Base-by-base conservation (phyloP, 768 basidiomycete genomes). In the Panellus pusillus region DNA sequence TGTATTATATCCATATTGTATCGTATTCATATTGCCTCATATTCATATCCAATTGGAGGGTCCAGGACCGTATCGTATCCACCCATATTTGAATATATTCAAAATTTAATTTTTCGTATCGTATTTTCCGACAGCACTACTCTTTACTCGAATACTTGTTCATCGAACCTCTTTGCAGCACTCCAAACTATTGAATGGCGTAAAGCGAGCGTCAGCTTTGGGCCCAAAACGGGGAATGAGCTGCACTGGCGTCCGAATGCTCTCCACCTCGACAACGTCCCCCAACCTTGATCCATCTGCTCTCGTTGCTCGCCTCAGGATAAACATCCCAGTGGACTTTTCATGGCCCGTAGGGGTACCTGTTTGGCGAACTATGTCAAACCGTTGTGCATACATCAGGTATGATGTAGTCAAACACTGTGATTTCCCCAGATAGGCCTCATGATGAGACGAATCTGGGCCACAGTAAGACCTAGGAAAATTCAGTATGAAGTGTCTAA, bases 131-230 rank as follows among this genome's bases (percentile, higher is more conserved):
- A n/a, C n/a, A n/a, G n/a, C n/a, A n/a, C n/a, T n/a, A n/a, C n/a
- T 74, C 67, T 50, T 73, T 74, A 20, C 58, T 58, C 41, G 65
- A 70, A 50, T 71, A 73, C 44, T 66, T 68, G 44, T 74, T 70
- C 46, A 47, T 28, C 61, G 67, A 31, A 67, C 70, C 15, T 66
- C 62, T 0, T 50, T 27, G 42, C 55, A 48, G 28, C 55, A 63
- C n/a, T 63, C 51, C 6, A 61, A 28, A 20, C 66, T 67, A 32
- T 57, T 73, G 37, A 44, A 29, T 4, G 53, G 54, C 0, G 63
- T 68, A 9, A 73, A 54, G 8, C 58, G 18, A 8, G 41, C 35
- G 48, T 68, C 59, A 6, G 66, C 70, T 31, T 55, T 60, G 0
- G 24, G 45, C 5, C 70, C 66, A 47, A 72, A 66, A 14, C 60